Evolutionary conservation across 2,329 filamentous ascomycete species (phyloP), one percentile per base, ranked within the genome.

Genomic region (Cryphonectria carpinicola): DNA sequence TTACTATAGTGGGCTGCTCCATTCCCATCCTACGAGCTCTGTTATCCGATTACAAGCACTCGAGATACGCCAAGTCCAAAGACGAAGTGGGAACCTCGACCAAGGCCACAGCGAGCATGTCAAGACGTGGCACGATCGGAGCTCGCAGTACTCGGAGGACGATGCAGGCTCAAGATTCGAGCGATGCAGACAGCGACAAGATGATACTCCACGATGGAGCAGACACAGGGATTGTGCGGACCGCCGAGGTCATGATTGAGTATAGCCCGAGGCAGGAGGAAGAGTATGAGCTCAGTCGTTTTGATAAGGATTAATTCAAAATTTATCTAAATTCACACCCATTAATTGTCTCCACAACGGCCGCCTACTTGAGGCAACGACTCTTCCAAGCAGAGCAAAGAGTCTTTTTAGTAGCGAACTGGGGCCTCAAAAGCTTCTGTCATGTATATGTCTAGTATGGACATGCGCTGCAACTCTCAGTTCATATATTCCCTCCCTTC

Each of bases 1-100:
- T 66, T 17, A 66, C 65, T 19, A 58, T 66, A 52, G 46, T 66
- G 7, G 65, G 11, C n/a, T 32, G 41, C 41, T 66, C 65, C 19
- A 66, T 66, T 7, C 65, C 65, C 7, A 58, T 66, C 22, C 49
- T 66, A 4, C 43, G 65, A 39, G 65, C 46, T 19, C 49, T 66
- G 49, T n/a, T 66, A 13, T 61, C 58, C 6, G 58, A 39, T 11
- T 39, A 61, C 19, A 61, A n/a, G 22, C 22, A 39, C 19, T 61
- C 58, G 58, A 39, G 58, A n/a, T 61, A 37, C 11, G 35, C 32
- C 32, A 61, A 35, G 5, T 61, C 58, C 58, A 37, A 14, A 11
- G 58, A 61, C 28, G 58, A 37, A 37, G 35, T 61, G 8, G 58
- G 58, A 3, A 61, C 58, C 22, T 61, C 58, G 58, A 61, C 58